phyloP scores from a whole-genome alignment of 768 basidiomycete genomes.

The Serpula lacrymans region DNA sequence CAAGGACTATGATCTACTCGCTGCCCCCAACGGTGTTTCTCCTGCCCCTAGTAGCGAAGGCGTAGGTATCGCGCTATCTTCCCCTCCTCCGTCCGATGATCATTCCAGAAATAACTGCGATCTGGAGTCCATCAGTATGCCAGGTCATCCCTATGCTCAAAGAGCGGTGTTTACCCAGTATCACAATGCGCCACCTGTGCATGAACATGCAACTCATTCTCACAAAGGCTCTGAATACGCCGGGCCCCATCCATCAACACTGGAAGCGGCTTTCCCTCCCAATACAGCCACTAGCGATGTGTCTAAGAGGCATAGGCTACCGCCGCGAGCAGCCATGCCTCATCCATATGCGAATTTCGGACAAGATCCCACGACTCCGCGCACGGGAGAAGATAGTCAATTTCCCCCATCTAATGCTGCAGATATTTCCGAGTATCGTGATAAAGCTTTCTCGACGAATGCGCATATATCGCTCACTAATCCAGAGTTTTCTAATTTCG shows the following conservation, averaged over 20 bases:
- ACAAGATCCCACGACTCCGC: too few species aligned
- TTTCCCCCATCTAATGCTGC: too few species aligned
- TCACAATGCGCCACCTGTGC: neutral
- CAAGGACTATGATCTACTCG: neutral
- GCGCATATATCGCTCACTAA: conserved; percentile 25
- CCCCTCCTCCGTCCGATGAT: conserved; percentile 26
- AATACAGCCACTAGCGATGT: conserved; percentile 21
- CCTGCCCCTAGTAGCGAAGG: conserved; percentile 21
- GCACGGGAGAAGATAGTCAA: neutral
- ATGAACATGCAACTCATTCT: conserved; percentile 10
- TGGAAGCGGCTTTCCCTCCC: conserved; percentile 17
- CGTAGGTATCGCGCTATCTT: conserved; percentile 45
- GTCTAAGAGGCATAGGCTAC: conserved; percentile 33
- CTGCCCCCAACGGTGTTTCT: conserved; percentile 17
- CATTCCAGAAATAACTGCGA: conserved; percentile 9
- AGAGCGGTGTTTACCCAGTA: conserved; percentile 15
- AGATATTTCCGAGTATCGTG: neutral
- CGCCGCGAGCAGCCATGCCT: conserved; percentile 34
- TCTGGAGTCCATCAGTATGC: conserved; percentile 15
- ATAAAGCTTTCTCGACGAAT: neutral
- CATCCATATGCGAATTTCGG: conserved; percentile 25
- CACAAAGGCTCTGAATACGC: conserved; percentile 34
- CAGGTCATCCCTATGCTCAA: conserved; percentile 36
- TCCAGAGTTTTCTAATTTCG: conserved; percentile 44
- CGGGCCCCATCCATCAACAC: conserved; percentile 37